Evolutionary conservation across 192 early-diverging fungal genomes (phyloP).

Genomic region (Backusella sp.): DNA sequence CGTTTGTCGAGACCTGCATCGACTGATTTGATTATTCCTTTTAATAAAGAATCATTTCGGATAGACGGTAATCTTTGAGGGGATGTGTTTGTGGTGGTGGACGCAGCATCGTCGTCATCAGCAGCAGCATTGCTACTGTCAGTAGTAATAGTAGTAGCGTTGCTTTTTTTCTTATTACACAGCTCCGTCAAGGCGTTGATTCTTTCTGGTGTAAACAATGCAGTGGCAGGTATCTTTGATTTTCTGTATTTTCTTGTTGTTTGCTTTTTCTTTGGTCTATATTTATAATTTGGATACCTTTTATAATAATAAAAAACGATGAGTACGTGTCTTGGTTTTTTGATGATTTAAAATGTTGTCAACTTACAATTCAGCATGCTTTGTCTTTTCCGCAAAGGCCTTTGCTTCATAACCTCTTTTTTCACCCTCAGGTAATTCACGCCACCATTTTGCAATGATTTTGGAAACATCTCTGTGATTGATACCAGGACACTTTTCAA

Average conservation of each 20-base stretch:
- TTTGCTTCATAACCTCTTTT: slow-evolving; percentile 51
- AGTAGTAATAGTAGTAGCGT: not conserved
- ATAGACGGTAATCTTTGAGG: not conserved
- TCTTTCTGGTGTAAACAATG: not conserved
- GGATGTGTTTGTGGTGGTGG: not conserved
- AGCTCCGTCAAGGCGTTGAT: not conserved
- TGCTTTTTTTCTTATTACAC: not conserved
- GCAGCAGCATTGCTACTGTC: not conserved
- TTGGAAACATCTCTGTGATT: slow-evolving; percentile 63
- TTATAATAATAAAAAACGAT: not conserved
- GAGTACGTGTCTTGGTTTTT: not conserved
- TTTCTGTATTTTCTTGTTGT: slow-evolving; percentile 11
- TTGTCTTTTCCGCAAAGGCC: slow-evolving; percentile 45
- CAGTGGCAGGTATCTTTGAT: slow-evolving; percentile 6
- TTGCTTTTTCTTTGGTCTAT: slow-evolving; percentile 6
- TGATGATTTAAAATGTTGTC: not conserved
- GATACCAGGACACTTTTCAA: slow-evolving; percentile 44
- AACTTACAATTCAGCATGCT: slow-evolving; percentile 44
- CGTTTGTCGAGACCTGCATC: slow-evolving; percentile 4
- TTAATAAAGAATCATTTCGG: not conserved
- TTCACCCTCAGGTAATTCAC: slow-evolving; percentile 46
- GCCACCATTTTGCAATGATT: slow-evolving; percentile 64
- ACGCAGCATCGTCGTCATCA: not conserved
- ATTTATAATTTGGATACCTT: slow-evolving; percentile 6
- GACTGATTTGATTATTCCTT: not conserved